Percentiles rank a stretch among this genome's conserved stretches.
Conservation (phyloP, 345 rosid genomes). For the Linum tenue region DNA sequence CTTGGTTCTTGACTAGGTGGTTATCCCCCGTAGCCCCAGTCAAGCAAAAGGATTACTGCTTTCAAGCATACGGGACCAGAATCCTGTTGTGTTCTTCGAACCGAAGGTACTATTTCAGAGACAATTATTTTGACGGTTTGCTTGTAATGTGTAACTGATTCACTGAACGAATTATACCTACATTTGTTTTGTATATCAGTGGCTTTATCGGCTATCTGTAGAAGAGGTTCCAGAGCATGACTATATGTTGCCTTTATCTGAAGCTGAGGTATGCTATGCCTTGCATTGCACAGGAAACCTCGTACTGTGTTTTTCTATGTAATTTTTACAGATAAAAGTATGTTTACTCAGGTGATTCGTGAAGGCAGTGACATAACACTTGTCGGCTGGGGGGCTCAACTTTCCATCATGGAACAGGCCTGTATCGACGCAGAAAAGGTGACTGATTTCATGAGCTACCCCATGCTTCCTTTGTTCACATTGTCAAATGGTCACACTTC, state of each 20-base stretch:
- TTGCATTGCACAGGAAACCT: neutral
- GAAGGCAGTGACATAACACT: conserved; percentile 82
- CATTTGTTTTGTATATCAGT: conserved; percentile 32
- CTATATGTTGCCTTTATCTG: conserved; percentile 79
- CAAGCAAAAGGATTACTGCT: conserved; percentile 84
- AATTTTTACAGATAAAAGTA: conserved; percentile 1
- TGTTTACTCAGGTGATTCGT: conserved; percentile 49
- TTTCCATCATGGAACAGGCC: conserved; percentile 78
- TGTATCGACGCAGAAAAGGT: conserved; percentile 73
- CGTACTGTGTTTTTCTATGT: conserved; percentile 11
- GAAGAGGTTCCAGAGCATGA: conserved; percentile 88
- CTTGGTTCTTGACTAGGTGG: conserved; percentile 37
- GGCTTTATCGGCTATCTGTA: conserved; percentile 81
- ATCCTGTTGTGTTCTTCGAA: conserved; percentile 80
- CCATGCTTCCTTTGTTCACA: neutral
- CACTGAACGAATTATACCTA: conserved; percentile 7
- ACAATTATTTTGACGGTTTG: conserved; percentile 1
- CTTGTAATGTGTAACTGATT: conserved; percentile 8
- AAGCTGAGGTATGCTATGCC: conserved; percentile 57
- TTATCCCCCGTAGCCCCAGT: conserved; percentile 75
- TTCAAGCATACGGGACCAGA: conserved; percentile 72
- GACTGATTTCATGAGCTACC: neutral
- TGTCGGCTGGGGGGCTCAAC: conserved; percentile 97
- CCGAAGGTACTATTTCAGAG: conserved; percentile 52
- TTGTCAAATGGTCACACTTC: neutral